Percentiles rank a stretch among this genome's conserved stretches.
Evolutionary conservation across 768 basidiomycete species (phyloP).

Genomic region (Dioszegia hungarica): DNA sequence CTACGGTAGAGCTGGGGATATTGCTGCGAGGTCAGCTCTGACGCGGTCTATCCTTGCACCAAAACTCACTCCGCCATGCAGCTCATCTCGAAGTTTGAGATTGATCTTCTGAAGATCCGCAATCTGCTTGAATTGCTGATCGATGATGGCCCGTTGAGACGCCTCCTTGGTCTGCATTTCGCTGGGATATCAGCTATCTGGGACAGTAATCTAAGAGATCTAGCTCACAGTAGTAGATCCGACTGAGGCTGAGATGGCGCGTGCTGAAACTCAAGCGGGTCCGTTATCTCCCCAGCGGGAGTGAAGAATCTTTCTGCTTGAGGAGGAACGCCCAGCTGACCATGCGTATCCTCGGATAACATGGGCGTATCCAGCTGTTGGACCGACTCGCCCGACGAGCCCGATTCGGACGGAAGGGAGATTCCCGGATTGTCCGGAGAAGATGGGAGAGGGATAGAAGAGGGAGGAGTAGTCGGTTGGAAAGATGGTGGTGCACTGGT

Average conservation of each 20-base stretch:
- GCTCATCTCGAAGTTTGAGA: conserved; percentile 72
- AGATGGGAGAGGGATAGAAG: conserved; percentile 11
- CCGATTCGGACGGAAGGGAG: background rate
- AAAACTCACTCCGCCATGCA: conserved; percentile 49
- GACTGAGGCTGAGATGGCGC: conserved; percentile 12
- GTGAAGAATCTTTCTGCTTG: background rate
- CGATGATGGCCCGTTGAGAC: conserved; percentile 73
- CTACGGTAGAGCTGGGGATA: background rate
- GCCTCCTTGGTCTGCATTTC: conserved; percentile 98
- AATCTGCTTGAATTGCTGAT: conserved; percentile 65
- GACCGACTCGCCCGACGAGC: background rate
- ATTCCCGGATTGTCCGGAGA: conserved; percentile 7
- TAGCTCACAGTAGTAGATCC: conserved; percentile 80
- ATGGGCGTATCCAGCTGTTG: background rate
- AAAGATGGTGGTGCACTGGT: conserved; percentile 21
- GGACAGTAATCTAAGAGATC: background rate
- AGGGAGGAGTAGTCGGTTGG: too few species aligned
- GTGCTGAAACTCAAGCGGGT: background rate
- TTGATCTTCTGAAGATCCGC: conserved; percentile 61
- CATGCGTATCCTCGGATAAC: background rate
- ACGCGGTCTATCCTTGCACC: background rate
- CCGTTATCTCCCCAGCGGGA: background rate
- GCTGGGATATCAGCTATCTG: conserved; percentile 51
- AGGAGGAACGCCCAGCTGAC: background rate
- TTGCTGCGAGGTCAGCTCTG: background rate